Percentiles rank a stretch among this genome's conserved stretches.
phyloP scores from a whole-genome alignment of 2,329 filamentous ascomycete genomes.

The Zelopaecilomyces penicillatus region DNA sequence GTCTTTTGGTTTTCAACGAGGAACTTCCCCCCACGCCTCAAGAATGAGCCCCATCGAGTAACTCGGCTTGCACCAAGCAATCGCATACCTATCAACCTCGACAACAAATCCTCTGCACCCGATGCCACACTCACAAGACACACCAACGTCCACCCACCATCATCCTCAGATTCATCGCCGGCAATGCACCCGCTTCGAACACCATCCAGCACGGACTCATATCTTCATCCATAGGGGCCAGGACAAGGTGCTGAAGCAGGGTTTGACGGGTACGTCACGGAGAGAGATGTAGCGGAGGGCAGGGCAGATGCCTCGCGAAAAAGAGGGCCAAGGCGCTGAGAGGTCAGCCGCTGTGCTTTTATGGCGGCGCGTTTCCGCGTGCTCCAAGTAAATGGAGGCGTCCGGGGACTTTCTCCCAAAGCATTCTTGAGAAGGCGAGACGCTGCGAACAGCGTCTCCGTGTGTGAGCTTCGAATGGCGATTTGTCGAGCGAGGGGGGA shows the following conservation, averaged over 20 bases:
- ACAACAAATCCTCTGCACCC: constrained; percentile 66
- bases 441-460: constrained; percentile 47
- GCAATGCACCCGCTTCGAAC: constrained; percentile 5
- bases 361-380: constrained; percentile 99
- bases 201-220: constrained; percentile 58
- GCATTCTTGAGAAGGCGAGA: constrained; percentile 40
- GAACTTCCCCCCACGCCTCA: constrained; percentile 75
- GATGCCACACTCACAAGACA: constrained; percentile 32
- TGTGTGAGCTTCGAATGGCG: constrained; percentile 99
- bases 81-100: constrained; percentile 98
- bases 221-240: constrained; percentile 70
- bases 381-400: constrained; percentile 41
- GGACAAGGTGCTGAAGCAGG: constrained; percentile 27
- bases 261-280: constrained; percentile 5
- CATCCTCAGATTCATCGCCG: constrained; percentile 17
- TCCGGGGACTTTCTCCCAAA: constrained; percentile 99
- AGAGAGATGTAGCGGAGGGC: constrained; percentile 37
- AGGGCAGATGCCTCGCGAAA: constrained; percentile 27
- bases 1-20: constrained; percentile 11
- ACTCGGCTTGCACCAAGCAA: constrained; percentile 62
- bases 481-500: constrained; percentile 96
- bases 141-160: constrained; percentile 40
- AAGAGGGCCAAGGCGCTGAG: constrained; percentile 46
- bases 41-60: constrained; percentile 99
- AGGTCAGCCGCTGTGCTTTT: constrained; percentile 95